Percentiles rank a stretch among this genome's conserved stretches.
Conservation (phyloP, 2,329 filamentous ascomycete genomes). For the Paracorniculantispora psalliotae region DNA sequence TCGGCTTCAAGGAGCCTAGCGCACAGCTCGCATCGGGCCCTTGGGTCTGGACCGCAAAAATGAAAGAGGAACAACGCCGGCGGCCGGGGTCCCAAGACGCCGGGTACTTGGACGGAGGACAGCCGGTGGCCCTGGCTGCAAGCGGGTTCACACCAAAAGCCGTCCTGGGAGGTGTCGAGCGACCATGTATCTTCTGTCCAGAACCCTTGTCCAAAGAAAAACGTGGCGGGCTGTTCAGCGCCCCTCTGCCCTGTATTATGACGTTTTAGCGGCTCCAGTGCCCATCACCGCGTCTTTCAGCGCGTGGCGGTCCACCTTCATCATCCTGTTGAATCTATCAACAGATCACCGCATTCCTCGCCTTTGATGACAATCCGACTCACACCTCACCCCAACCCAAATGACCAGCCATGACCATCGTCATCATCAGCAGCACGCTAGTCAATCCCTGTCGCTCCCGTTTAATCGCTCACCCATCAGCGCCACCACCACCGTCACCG, state of each 20-base stretch:
- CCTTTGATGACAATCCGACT: background rate
- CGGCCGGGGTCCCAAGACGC: too few species aligned
- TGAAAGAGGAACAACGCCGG: too few species aligned
- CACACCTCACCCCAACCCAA: background rate
- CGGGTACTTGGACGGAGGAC: too few species aligned
- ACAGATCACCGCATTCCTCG: background rate
- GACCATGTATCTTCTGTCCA: background rate
- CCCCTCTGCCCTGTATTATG: background rate
- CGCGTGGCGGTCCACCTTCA: background rate
- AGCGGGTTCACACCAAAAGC: background rate
- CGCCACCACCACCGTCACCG: background rate
- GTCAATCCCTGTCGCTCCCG: background rate
- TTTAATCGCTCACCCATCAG: background rate
- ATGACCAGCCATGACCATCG: background rate
- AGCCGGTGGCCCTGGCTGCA: background rate
- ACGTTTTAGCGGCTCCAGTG: background rate
- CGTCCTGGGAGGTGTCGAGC: background rate
- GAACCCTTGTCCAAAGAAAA: too few species aligned
- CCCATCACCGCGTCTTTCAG: background rate
- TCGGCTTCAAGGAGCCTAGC: background rate
- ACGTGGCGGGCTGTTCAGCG: background rate
- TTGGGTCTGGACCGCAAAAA: too few species aligned
- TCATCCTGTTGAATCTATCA: constrained; percentile 1
- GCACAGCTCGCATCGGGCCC: too few species aligned
- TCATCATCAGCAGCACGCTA: too few species aligned